Conservation (phyloP, 2,329 filamentous ascomycete genomes). For the Cladosporium halotolerans region DNA sequence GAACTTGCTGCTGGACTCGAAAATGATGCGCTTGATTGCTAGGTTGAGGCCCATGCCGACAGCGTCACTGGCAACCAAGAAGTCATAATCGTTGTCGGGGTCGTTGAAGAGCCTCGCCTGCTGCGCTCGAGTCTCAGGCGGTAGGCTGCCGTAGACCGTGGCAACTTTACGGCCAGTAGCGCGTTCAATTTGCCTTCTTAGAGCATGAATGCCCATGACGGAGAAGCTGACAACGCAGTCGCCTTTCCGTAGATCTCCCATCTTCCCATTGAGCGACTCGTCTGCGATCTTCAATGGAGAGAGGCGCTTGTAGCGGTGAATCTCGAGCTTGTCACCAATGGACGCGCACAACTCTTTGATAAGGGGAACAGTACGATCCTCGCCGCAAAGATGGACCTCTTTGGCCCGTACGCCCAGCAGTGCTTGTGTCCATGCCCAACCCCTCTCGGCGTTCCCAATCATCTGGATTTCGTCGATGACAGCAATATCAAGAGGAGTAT, state of each 20-base stretch:
- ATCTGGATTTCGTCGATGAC: constrained; percentile 99
- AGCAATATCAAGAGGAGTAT: constrained; percentile 69
- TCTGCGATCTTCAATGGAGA: constrained; percentile 66
- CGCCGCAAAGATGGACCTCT: constrained; percentile 90
- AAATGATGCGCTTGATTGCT: constrained; percentile 80
- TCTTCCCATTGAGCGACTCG: constrained; percentile 56
- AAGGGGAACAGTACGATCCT: constrained; percentile 72
- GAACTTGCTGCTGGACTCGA: constrained; percentile 70
- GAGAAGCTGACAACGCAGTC: constrained; percentile 88
- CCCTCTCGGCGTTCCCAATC: constrained; percentile 73
- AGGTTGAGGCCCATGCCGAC: constrained; percentile 97
- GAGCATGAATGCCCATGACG: constrained; percentile 68
- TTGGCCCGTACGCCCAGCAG: constrained; percentile 78
- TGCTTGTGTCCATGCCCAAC: constrained; percentile 92
- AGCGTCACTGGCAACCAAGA: constrained; percentile 85
- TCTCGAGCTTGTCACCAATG: constrained; percentile 72
- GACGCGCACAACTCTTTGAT: constrained; percentile 70
- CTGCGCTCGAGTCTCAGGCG: constrained; percentile 84
- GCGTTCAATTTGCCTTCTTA: constrained; percentile 73
- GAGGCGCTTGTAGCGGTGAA: constrained; percentile 78
- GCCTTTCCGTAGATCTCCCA: constrained; percentile 70
- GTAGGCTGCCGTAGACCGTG: constrained; percentile 85
- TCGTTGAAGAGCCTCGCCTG: constrained; percentile 94
- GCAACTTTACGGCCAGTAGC: constrained; percentile 74
- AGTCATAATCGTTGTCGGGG: constrained; percentile 91